Evolutionary conservation across 257 asterid species (phyloP), one percentile per base, ranked within the genome.

Genomic region (Thymus quinquecostatus): DNA sequence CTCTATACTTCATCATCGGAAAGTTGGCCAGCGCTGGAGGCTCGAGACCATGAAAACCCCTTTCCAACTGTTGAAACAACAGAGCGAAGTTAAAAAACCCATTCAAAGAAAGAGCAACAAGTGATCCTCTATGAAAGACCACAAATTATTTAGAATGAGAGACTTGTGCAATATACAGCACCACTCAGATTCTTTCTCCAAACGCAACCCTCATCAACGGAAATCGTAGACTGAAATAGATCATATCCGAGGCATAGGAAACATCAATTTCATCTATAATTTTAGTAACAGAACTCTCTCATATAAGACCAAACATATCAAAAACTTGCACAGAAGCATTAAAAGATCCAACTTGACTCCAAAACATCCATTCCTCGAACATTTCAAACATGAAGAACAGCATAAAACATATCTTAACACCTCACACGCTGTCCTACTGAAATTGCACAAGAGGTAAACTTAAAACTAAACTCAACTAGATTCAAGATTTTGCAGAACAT

Each of bases 21-120:
- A 88, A 87, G 82, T 82, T 84, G 70, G 96, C 83, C 47, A 87
- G 83, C 68, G 74, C 75, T 27, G 72, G 74, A 77, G 90, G 97
- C 78, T 88, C 96, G 21, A 85, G 82, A 54, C 97, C 96, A 75
- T 81, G 86, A 47, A 76, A 78, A 69, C 97, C 97, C 58, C 95
- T 86, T 82, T 88, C 93, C 76, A 90, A 71, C 98, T 92, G 95
- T 65, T 64, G 29, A 44, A 21, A 75, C 71, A 54, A 59, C 64
- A 33, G 69, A 60, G 54, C 34, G 47, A 47, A 30, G 54, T 69
- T 1, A 48, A 68, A 48, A 68, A 60, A 73, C 32, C 67, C 74
- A 51, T 34, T 64, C 7, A 61, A 56, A 69, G 34, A 70, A 60
- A n/a, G 34, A 69, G 65, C 30, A 6, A 49, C 45, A 60, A 64